A percentile compares a stretch with the other conserved stretches of the same genome.
These are phyloP conservation scores for Aspergillus sp. DNA, from an alignment of 2,329 filamentous ascomycete genomes.

Conservation along the genomic window DNA sequence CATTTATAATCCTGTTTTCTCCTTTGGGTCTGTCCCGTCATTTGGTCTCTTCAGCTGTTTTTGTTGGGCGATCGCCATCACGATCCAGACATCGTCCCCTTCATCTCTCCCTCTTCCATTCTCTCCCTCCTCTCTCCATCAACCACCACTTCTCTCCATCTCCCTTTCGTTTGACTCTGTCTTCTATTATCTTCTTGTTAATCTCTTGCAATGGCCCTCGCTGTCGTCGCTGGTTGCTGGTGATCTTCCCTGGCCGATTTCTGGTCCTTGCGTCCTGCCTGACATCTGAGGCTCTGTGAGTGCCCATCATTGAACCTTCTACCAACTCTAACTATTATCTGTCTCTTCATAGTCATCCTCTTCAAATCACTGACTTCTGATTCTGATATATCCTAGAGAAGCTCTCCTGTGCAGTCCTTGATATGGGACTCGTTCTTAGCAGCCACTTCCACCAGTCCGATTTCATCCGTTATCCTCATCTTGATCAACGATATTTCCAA, in stretches of 20 bases:
- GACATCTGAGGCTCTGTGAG: neutral
- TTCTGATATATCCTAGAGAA: too few relatives aligned
- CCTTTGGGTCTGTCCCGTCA: neutral
- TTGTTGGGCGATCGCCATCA: neutral
- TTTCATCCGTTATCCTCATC: neutral
- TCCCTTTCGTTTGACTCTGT: conserved; percentile 3
- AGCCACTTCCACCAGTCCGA: conserved; percentile 38
- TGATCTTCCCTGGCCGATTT: conserved; percentile 12
- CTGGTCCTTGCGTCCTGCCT: conserved; percentile 6
- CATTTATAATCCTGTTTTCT: neutral
- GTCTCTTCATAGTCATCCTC: neutral
- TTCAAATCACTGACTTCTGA: neutral
- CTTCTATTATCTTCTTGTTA: conserved; percentile 5
- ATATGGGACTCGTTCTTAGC: conserved; percentile 56
- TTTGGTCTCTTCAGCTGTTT: neutral
- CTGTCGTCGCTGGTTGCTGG: conserved; percentile 6
- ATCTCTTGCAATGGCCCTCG: conserved; percentile 7
- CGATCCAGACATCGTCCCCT: neutral
- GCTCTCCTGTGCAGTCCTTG: too few relatives aligned
- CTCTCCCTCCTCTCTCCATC: conserved; percentile 6
- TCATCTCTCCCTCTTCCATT: conserved; percentile 3
- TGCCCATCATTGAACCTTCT: neutral
- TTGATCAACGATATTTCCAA: neutral
- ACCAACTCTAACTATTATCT: neutral
- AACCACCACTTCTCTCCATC: conserved; percentile 1